A percentile compares a stretch with the other conserved stretches of the same genome.
Evolutionary conservation across 257 asterid species (phyloP).

Genomic region (Schizonepeta tenuifolia): DNA sequence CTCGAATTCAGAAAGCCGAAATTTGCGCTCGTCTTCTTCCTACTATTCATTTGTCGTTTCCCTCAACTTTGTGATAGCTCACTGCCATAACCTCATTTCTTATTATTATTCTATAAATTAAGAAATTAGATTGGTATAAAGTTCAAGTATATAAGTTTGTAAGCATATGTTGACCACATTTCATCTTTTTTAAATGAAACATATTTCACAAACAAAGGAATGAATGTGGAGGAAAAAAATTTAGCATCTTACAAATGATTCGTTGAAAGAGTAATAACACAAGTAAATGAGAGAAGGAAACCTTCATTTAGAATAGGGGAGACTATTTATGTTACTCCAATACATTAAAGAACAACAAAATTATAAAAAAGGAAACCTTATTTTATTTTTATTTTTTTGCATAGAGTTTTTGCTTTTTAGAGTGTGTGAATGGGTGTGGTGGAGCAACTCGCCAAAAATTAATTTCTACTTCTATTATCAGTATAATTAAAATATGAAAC

Average conservation of each 20-base stretch:
- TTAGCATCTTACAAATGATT: not conserved
- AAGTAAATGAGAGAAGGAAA: not conserved
- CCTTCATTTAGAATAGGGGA: no score
- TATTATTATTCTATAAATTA: not conserved
- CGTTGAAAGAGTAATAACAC: not conserved
- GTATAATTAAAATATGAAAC: not conserved
- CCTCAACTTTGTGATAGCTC: not conserved
- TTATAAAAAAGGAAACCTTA: no score
- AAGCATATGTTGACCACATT: not conserved
- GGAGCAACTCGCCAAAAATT: not conserved
- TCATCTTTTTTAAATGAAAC: not conserved
- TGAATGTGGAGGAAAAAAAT: not conserved
- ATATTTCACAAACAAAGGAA: not conserved
- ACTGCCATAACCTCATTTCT: not conserved
- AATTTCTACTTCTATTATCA: not conserved
- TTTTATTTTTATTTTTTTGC: no score
- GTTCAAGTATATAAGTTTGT: not conserved
- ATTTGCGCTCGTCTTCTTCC: constrained; percentile 38
- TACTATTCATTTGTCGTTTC: constrained; percentile 27
- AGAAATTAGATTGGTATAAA: not conserved
- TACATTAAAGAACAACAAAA: no score
- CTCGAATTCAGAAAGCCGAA: constrained; percentile 32
- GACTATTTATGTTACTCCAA: no score
- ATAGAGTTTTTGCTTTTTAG: not conserved
- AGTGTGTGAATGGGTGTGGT: not conserved